phyloP scores from a whole-genome alignment of 352 stramenopile genomes.

The Aphanomyces stellatus region DNA sequence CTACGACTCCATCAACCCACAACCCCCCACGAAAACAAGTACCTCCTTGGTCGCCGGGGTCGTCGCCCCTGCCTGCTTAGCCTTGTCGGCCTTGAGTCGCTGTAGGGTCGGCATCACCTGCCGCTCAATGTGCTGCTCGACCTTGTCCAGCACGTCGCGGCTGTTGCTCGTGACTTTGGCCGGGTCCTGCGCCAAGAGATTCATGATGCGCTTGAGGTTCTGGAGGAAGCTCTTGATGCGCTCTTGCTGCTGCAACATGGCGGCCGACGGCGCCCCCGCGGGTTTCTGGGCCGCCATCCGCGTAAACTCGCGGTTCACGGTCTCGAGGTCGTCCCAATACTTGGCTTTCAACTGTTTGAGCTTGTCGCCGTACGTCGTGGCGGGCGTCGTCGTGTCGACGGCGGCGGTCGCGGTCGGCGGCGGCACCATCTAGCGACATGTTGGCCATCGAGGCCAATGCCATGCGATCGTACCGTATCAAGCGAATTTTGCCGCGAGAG shows the following conservation, averaged over 20 bases:
- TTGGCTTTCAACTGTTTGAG: slow-evolving; percentile 69
- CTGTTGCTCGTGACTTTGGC: slow-evolving; percentile 62
- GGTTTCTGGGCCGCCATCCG: slow-evolving; percentile 79
- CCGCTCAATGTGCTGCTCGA: slow-evolving; percentile 76
- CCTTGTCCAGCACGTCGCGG: slow-evolving; percentile 66
- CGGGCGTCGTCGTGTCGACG: slow-evolving; percentile 16
- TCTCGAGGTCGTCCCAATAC: slow-evolving; percentile 75
- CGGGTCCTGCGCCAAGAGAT: slow-evolving; percentile 66
- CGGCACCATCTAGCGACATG: neutral
- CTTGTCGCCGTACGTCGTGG: slow-evolving; percentile 49
- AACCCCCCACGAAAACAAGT: too few relatives aligned
- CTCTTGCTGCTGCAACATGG: slow-evolving; percentile 44
- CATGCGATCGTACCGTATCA: neutral
- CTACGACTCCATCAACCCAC: too few relatives aligned
- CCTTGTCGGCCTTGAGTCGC: slow-evolving; percentile 40
- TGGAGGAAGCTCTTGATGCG: slow-evolving; percentile 74
- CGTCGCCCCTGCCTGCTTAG: slow-evolving; percentile 7
- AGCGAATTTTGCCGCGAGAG: slow-evolving; percentile 15
- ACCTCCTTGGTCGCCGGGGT: too few relatives aligned
- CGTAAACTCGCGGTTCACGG: slow-evolving; percentile 79
- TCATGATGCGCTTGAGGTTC: slow-evolving; percentile 76
- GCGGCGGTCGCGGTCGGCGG: slow-evolving; percentile 20
- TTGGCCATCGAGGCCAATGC: neutral
- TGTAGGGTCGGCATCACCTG: slow-evolving; percentile 73
- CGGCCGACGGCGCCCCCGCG: slow-evolving; percentile 38